Percentiles rank a stretch among this genome's conserved stretches.
Conservation (phyloP, 106 monocot genomes). For the Phalaenopsis equestris region DNA sequence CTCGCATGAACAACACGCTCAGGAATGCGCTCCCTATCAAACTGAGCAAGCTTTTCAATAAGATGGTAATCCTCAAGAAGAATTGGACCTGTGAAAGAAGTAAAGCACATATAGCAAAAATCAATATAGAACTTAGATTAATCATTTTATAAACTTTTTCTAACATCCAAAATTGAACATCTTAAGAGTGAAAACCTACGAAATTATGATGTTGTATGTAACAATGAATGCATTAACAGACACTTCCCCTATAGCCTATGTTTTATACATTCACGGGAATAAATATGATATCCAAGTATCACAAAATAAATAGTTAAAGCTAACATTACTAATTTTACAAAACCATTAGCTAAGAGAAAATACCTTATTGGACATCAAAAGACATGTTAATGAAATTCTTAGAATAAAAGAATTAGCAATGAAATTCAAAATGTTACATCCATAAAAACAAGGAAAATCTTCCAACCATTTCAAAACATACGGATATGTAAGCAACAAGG, state of each 20-base stretch:
- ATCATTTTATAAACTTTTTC: no score
- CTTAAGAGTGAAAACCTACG: neutral
- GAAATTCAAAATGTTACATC: neutral
- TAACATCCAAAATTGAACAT: neutral
- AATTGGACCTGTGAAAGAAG: conserved; percentile 39
- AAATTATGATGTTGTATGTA: neutral
- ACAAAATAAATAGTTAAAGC: neutral
- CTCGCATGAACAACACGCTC: conserved; percentile 74
- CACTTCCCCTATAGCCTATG: neutral
- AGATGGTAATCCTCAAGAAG: conserved; percentile 76
- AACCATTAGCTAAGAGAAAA: neutral
- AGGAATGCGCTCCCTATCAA: conserved; percentile 65
- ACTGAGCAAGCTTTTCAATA: conserved; percentile 68
- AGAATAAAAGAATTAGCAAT: neutral
- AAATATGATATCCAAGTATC: neutral
- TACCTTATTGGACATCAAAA: no score
- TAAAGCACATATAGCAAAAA: neutral
- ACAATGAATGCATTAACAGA: neutral
- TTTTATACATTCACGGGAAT: neutral
- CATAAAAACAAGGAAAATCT: neutral
- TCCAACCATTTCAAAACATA: neutral
- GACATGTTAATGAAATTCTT: neutral
- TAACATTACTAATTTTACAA: neutral
- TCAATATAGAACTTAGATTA: neutral
- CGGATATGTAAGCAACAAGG: neutral